Evolutionary conservation across 805 yeast species (phyloP).

Genomic region (Monosporozyma unispora): DNA sequence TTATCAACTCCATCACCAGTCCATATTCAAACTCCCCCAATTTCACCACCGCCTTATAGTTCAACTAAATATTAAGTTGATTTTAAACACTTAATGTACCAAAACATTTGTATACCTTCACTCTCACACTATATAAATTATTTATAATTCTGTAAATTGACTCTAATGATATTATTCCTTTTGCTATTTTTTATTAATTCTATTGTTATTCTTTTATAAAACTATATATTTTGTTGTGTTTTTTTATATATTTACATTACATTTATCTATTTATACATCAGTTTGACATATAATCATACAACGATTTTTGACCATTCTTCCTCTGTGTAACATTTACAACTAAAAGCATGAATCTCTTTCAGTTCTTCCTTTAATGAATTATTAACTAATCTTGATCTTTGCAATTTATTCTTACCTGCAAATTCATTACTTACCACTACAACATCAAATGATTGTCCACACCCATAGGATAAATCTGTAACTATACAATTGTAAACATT

Average conservation of each 20-base stretch:
- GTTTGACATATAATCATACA: conserved; percentile 4
- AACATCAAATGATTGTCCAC: conserved; percentile 97
- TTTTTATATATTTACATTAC: too few species aligned
- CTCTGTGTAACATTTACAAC: conserved; percentile 81
- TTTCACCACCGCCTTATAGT: conserved; percentile 5
- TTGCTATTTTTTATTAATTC: not conserved
- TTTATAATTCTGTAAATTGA: not conserved
- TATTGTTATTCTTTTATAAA: not conserved
- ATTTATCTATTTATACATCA: not conserved
- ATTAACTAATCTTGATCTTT: conserved; percentile 83
- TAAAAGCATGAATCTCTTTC: conserved; percentile 84
- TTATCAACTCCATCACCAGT: not conserved
- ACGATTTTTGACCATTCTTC: conserved; percentile 65
- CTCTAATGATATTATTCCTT: not conserved
- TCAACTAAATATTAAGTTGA: not conserved
- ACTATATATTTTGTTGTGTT: too few species aligned
- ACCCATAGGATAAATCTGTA: conserved; percentile 62
- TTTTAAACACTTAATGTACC: not conserved
- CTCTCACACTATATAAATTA: not conserved
- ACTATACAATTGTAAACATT: conserved; percentile 28
- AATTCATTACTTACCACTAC: conserved; percentile 68
- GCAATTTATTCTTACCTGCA: conserved; percentile 71
- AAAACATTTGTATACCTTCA: not conserved
- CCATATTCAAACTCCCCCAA: conserved; percentile 1
- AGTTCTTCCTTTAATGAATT: conserved; percentile 74